phyloP scores from a whole-genome alignment of 345 rosid genomes.

The Garcia nutans region DNA sequence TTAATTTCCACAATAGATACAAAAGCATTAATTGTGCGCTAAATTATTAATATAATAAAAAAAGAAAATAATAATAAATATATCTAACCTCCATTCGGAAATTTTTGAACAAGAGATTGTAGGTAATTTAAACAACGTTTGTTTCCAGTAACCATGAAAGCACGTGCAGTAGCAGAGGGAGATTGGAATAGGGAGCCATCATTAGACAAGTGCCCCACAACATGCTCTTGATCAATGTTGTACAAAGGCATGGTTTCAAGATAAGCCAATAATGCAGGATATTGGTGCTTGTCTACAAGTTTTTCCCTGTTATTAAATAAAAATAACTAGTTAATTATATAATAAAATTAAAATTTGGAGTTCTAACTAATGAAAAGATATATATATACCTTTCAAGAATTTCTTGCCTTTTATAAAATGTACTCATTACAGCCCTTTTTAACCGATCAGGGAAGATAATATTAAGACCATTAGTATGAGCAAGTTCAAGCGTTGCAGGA shows the following conservation, averaged over 20 bases:
- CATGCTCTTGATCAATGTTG: slow-evolving; percentile 24
- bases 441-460: slow-evolving; percentile 26
- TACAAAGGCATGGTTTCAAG: slow-evolving; percentile 45
- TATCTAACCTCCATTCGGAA: slow-evolving; percentile 45
- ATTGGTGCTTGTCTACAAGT: slow-evolving; percentile 27
- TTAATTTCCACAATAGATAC: neutral
- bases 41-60: too few relatives aligned
- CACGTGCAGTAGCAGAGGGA: slow-evolving; percentile 68
- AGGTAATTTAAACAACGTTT: slow-evolving; percentile 43
- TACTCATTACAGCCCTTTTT: slow-evolving; percentile 5
- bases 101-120: slow-evolving; percentile 38
- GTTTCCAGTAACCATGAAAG: slow-evolving; percentile 55
- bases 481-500: slow-evolving; percentile 51
- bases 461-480: slow-evolving; percentile 37
- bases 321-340: neutral
- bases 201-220: slow-evolving; percentile 20
- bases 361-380: too few relatives aligned
- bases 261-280: slow-evolving; percentile 46
- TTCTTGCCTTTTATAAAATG: slow-evolving; percentile 32
- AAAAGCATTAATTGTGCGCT: neutral
- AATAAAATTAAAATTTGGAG: too few relatives aligned
- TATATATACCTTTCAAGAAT: slow-evolving; percentile 40
- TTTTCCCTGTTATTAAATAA: slow-evolving; percentile 33
- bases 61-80: neutral
- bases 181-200: slow-evolving; percentile 64